Base-by-base conservation (phyloP, 352 stramenopile species). In the Phytophthora pistaciae region DNA sequence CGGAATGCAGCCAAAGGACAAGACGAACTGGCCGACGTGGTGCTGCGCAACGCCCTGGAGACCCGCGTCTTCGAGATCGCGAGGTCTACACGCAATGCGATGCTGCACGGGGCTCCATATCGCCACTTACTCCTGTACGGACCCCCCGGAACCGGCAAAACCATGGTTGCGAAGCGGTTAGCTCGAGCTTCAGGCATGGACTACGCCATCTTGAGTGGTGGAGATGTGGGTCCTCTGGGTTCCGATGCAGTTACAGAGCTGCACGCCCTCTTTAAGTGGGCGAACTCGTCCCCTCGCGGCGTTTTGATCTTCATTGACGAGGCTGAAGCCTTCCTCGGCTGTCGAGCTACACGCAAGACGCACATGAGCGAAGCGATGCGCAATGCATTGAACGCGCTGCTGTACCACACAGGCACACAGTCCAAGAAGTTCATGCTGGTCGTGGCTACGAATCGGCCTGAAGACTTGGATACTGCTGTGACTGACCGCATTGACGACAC, bases 221-320 rank as follows among this genome's bases (percentile, higher is more conserved):
- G 89, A 6, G 91, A 97, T 66, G 88, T 96, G 5, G 91, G 87
- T 11, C 90, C 91, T 13, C 65, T 97, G 0, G 90, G 91, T 1
- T 81, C 80, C 0, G 80, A 91, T 27, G 91, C 89, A 8, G 86
- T 96, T 1, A 93, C 85, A 0, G 90, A 96, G 68, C 78, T 97
- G 1, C 88, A 96, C 52, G 81, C 86, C 5, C 69, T 97, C 11
- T 91, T 97, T 49, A 76, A 84, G 20, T 97, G 91, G 90, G 85
- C 90, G n/a, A 82, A 89, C 33, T 75, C 83, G 8, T 93, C 86
- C 21, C 81, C 83, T 25, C 86, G 86, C 18, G 86, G 86, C 3
- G 82, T 96, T 0, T 60, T 96, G n/a, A 88, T 97, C 64, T 95
- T 97, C 50, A 94, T 97, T 55, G 91, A 97, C 57, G 91, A 97